A percentile compares a stretch with the other conserved stretches of the same genome.
Evolutionary conservation across 805 yeast species (phyloP).

Genomic region (Debaryomyces castellii): DNA sequence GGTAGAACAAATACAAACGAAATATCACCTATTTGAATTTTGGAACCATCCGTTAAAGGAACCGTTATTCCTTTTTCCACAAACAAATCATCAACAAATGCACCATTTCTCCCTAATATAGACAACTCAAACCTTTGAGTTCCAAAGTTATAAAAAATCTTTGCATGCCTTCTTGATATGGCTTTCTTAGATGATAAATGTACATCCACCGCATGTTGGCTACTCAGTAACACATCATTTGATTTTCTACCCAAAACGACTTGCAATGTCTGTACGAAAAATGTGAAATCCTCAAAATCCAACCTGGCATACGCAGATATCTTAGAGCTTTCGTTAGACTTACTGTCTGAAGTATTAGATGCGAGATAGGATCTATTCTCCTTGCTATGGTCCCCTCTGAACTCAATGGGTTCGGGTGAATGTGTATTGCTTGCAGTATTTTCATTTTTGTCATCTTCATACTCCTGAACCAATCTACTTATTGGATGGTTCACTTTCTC

Average conservation of each 20-base stretch:
- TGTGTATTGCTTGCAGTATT: slow-evolving; percentile 15
- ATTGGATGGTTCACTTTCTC: slow-evolving; percentile 7
- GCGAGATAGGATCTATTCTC: slow-evolving; percentile 9
- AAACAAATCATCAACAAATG: slow-evolving; percentile 89
- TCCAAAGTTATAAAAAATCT: slow-evolving; percentile 94
- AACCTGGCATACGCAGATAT: slow-evolving; percentile 70
- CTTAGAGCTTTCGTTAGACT: slow-evolving; percentile 19
- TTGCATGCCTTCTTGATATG: slow-evolving; percentile 91
- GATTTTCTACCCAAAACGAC: slow-evolving; percentile 90
- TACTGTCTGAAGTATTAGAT: slow-evolving; percentile 13
- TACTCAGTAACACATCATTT: slow-evolving; percentile 52
- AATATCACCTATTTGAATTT: slow-evolving; percentile 90
- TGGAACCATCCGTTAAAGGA: slow-evolving; percentile 76
- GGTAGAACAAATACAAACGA: slow-evolving; percentile 88
- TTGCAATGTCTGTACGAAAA: slow-evolving; percentile 94
- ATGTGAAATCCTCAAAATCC: slow-evolving; percentile 90
- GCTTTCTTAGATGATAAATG: slow-evolving; percentile 92
- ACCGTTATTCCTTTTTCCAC: slow-evolving; percentile 91
- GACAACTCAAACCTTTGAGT: slow-evolving; percentile 91
- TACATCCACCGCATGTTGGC: slow-evolving; percentile 80
- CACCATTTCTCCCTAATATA: slow-evolving; percentile 93
- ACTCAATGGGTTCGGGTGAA: slow-evolving; percentile 10
- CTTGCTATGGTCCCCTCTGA: background rate
- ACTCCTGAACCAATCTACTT: slow-evolving; percentile 2
- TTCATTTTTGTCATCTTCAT: slow-evolving; percentile 4